Evolutionary conservation across 1,284 basidiomycete genomes (phyloP), one percentile per base, ranked within the genome.

Genomic region (Fomitopsis palustris): DNA sequence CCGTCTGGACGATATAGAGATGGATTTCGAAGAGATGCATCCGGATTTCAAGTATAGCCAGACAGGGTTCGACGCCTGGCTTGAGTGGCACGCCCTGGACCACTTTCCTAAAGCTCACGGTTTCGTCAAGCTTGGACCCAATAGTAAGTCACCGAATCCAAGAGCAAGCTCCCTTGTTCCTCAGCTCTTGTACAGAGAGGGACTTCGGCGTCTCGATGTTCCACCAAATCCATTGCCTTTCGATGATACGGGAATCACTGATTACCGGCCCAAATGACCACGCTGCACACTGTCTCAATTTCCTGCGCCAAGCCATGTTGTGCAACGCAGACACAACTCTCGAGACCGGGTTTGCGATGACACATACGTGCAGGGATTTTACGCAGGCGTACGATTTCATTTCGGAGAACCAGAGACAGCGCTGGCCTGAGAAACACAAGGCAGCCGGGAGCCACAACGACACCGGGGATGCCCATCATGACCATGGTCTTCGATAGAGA

Each of bases 161-260:
- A n/a, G 25, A 2, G 8, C 45, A 27, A 42, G 10, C 45, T 9
- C 23, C n/a, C 4, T 0, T 29, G 45, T 4, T 23, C 38, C 9
- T 23, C 23, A 8, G 9, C 51, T 37, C 1, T 2, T 33, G 17
- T 54, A 4, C 42, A 55, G 54, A 29, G 19, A 67, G 69, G 27
- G 64, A 68, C 57, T 69, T 70, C 59, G 68, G 68, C 29, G 64
- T 77, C n/a, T 66, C 71, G n/a, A 70, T 78, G 69, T 74, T 69
- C 51, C 76, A 78, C 66, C 71, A 77, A 64, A 61, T 75, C 55
- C 76, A 77, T 56, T 78, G 76, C 55, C 65, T 78, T 17, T 70
- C n/a, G 16, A 45, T 47, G 31, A 60, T 61, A 31, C 53, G 54
- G 16, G 49, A 38, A 14, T 39, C 45, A 27, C 21, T 29, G 16